Evolutionary conservation across 2,329 filamentous ascomycete species (phyloP).

Genomic region (Fusarium anthophilum): DNA sequence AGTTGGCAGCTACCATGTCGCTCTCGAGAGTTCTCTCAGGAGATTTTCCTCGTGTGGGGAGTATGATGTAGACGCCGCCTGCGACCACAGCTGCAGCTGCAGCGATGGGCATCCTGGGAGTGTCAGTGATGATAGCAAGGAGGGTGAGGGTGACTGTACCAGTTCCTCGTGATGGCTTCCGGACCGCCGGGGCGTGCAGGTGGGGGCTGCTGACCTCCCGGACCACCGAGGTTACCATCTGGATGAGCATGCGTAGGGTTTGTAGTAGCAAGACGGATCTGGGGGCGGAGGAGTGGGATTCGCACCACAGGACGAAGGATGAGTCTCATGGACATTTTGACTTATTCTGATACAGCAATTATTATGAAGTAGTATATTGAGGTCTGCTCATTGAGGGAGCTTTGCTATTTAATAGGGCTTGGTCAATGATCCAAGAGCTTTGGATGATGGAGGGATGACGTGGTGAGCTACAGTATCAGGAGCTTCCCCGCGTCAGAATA

Average conservation of each 20-base stretch:
- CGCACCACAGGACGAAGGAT: slow-evolving; percentile 32
- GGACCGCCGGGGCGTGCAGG: slow-evolving; percentile 42
- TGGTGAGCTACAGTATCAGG: slow-evolving; percentile 5
- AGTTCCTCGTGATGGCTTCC: slow-evolving; percentile 46
- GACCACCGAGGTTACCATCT: slow-evolving; percentile 44
- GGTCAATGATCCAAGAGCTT: slow-evolving; percentile 16
- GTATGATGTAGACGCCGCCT: slow-evolving; percentile 43
- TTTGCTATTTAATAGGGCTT: not conserved
- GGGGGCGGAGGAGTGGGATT: slow-evolving; percentile 36
- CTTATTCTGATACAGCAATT: not conserved
- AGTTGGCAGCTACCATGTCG: slow-evolving; percentile 20
- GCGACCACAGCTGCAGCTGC: slow-evolving; percentile 41
- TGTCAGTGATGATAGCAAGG: not conserved
- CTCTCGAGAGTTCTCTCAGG: slow-evolving; percentile 15
- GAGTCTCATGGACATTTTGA: slow-evolving; percentile 23
- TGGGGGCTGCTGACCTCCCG: slow-evolving; percentile 46
- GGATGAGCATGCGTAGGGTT: not conserved
- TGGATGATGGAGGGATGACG: slow-evolving; percentile 38
- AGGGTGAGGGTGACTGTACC: slow-evolving; percentile 29
- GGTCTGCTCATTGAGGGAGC: too few species aligned
- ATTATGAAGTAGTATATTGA: not conserved
- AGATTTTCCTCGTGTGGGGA: slow-evolving; percentile 24
- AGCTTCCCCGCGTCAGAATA: slow-evolving; percentile 10
- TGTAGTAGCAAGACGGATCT: slow-evolving; percentile 16
- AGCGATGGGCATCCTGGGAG: slow-evolving; percentile 42